Evolutionary conservation across 139 green algal species (phyloP).

Genomic region (Closterium sp.): DNA sequence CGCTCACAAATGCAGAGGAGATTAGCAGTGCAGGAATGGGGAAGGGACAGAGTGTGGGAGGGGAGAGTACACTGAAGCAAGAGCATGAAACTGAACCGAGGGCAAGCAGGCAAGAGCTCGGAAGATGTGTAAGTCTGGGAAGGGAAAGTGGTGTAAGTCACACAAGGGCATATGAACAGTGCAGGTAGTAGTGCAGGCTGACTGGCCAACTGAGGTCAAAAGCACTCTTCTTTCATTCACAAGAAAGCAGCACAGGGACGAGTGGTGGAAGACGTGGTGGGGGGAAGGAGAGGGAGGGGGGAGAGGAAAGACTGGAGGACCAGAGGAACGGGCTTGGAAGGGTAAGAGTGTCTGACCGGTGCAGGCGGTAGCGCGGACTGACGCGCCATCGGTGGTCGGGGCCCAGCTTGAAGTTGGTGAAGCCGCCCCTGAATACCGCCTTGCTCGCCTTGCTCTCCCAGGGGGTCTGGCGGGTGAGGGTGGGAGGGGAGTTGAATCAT

Average conservation of each 20-base stretch:
- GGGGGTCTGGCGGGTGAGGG: background rate
- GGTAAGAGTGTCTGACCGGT: constrained; percentile 3
- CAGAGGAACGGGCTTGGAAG: background rate
- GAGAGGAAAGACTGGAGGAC: no score
- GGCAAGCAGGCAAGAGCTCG: no score
- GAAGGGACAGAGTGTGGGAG: no score
- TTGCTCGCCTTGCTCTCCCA: constrained; percentile 5
- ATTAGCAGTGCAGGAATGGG: no score
- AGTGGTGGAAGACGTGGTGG: background rate
- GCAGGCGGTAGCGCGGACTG: constrained; percentile 10
- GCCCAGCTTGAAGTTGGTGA: constrained; percentile 2
- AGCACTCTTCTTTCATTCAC: no score
- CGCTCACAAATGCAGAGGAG: no score
- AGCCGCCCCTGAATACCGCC: background rate
- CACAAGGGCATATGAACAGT: no score
- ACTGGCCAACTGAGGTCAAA: background rate
- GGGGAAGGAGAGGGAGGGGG: no score
- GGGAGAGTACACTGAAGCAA: no score
- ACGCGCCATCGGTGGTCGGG: constrained; percentile 4
- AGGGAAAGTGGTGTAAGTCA: no score
- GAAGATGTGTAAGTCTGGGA: background rate
- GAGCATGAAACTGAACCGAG: no score
- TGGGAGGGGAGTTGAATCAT: no score
- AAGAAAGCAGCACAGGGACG: background rate
- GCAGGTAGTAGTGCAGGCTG: background rate